Evolutionary conservation across 371 early-diverging fungal species (phyloP).

Genomic region (Rhizomucor miehei): DNA sequence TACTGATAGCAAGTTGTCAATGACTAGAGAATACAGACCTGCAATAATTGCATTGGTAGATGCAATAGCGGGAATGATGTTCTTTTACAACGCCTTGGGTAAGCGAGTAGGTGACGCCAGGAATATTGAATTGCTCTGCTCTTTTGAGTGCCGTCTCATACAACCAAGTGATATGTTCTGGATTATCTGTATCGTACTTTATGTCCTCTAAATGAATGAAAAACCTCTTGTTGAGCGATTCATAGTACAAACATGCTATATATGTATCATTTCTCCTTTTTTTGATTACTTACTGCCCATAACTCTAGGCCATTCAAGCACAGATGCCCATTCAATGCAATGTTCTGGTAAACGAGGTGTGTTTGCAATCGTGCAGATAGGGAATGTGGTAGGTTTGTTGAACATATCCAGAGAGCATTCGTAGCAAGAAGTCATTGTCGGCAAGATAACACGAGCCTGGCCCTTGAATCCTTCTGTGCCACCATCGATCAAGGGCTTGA

Average conservation of each 20-base stretch:
- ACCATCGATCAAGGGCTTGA: slow-evolving; percentile 93
- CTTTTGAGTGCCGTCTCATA: slow-evolving; percentile 72
- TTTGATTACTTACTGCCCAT: slow-evolving; percentile 58
- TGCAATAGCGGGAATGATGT: slow-evolving; percentile 99
- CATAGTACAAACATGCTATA: background rate
- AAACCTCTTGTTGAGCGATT: background rate
- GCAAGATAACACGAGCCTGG: slow-evolving; percentile 89
- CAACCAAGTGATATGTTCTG: slow-evolving; percentile 89
- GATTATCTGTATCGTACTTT: slow-evolving; percentile 90
- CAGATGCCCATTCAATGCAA: slow-evolving; percentile 98
- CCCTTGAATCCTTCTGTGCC: slow-evolving; percentile 98
- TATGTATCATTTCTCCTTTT: too few relatives aligned
- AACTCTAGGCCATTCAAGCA: slow-evolving; percentile 86
- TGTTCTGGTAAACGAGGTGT: slow-evolving; percentile 97
- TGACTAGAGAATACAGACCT: slow-evolving; percentile 47
- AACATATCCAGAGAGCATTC: slow-evolving; percentile 85
- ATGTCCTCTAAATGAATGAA: slow-evolving; percentile 31
- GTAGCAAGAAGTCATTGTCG: slow-evolving; percentile 76
- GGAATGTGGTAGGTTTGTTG: slow-evolving; percentile 79
- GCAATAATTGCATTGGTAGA: slow-evolving; percentile 99
- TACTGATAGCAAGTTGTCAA: background rate
- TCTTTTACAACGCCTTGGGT: slow-evolving; percentile 95
- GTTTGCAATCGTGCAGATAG: slow-evolving; percentile 99
- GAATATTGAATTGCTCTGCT: slow-evolving; percentile 79
- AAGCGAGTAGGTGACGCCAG: slow-evolving; percentile 89